Conservation (phyloP, 306 rosid species). For the Quercus rubra region DNA sequence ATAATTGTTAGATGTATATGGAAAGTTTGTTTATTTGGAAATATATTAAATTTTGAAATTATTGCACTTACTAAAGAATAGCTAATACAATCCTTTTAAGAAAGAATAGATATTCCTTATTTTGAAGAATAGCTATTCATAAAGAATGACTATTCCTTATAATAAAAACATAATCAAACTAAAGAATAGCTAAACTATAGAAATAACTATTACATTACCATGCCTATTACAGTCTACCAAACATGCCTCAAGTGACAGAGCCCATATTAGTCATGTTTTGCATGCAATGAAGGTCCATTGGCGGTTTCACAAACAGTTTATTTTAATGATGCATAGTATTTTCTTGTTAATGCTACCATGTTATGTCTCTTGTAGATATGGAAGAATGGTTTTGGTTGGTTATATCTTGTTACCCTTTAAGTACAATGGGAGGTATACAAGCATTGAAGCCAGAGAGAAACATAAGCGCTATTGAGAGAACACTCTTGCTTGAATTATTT, state of each 20-base stretch:
- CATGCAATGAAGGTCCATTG: constrained; percentile 1
- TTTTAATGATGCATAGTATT: constrained; percentile 17
- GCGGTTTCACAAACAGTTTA: constrained; percentile 6
- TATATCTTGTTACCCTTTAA: constrained; percentile 78
- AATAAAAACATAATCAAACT: no score
- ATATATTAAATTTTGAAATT: no score
- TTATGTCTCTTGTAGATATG: constrained; percentile 55
- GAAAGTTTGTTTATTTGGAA: no score
- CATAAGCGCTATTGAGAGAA: constrained; percentile 54
- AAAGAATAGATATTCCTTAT: no score
- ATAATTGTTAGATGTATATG: no score
- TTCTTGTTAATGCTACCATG: constrained; percentile 18
- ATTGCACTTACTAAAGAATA: no score
- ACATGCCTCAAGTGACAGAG: neutral
- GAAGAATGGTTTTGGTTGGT: constrained; percentile 86
- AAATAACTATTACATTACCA: no score
- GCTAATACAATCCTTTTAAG: no score
- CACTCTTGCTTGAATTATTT: constrained; percentile 62
- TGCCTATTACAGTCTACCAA: no score
- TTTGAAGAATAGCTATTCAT: no score
- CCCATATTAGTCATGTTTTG: neutral
- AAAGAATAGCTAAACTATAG: no score
- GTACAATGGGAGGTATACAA: constrained; percentile 44
- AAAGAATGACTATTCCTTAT: no score
- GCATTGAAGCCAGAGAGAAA: constrained; percentile 57